Percentiles rank a stretch among this genome's conserved stretches.
Conservation (phyloP, 495 filamentous ascomycete genomes). For the Lepidopterella palustris region DNA sequence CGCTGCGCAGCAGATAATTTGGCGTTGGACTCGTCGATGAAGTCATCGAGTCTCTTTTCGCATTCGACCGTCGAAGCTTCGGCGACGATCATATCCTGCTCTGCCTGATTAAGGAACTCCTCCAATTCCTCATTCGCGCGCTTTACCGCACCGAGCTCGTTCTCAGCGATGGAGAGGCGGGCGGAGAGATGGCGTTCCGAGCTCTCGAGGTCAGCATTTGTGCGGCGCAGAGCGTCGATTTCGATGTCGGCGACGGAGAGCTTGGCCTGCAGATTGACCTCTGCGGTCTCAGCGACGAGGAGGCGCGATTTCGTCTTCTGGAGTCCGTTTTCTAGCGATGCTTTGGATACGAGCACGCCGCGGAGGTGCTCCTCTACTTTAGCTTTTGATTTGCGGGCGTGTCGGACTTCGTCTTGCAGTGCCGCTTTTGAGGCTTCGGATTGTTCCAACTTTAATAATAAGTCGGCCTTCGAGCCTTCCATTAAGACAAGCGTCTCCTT, state of each 20-base stretch:
- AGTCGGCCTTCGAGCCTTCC: not conserved
- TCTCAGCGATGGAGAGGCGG: conserved; percentile 16
- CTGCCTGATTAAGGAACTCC: conserved; percentile 17
- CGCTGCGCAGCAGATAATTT: conserved; percentile 8
- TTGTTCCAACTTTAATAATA: not conserved
- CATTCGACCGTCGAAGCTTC: conserved; percentile 21
- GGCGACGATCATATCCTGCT: conserved; percentile 21
- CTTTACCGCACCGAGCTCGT: conserved; percentile 13
- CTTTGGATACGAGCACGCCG: not conserved
- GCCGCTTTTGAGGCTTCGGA: not conserved
- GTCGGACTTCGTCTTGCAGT: not conserved
- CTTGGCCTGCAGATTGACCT: not conserved
- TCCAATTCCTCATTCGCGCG: conserved; percentile 15
- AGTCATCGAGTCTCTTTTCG: conserved; percentile 15
- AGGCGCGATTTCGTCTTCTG: not conserved
- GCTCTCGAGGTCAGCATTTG: conserved; percentile 12
- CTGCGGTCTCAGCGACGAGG: not conserved
- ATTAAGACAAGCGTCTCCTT: not conserved
- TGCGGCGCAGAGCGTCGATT: not conserved
- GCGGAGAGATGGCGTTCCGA: conserved; percentile 15
- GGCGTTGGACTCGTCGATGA: conserved; percentile 16
- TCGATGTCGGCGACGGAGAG: conserved; percentile 5
- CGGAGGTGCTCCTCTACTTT: not conserved
- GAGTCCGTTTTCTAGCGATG: not conserved
- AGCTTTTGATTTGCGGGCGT: not conserved